Percentiles rank a stretch among this genome's conserved stretches.
Evolutionary conservation across 768 basidiomycete species (phyloP).

Genomic region (Lactarius vividus): DNA sequence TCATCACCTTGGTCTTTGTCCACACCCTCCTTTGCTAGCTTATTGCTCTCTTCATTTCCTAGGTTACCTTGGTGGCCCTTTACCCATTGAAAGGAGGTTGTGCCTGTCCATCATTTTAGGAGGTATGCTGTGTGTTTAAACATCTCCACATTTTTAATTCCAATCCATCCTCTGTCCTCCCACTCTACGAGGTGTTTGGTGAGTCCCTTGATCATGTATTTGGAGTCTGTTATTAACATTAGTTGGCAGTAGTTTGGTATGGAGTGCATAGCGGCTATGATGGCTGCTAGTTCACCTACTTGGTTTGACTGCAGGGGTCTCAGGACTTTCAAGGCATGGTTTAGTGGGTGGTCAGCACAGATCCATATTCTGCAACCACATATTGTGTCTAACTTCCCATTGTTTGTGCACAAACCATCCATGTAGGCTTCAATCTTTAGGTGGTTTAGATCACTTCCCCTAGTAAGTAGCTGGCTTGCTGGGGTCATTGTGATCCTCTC

Average conservation of each 20-base stretch:
- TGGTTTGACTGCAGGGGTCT: background rate
- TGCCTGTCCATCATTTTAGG: background rate
- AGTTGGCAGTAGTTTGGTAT: accelerated
- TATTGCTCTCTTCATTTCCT: background rate
- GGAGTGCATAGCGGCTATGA: background rate
- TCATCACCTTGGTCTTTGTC: background rate
- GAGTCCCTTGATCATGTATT: background rate
- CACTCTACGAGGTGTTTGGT: background rate
- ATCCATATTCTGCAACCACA: no score
- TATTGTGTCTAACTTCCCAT: no score
- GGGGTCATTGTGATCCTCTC: no score
- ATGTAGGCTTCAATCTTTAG: no score
- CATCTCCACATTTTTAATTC: background rate
- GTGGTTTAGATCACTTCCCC: no score
- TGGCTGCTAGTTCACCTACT: background rate
- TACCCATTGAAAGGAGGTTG: background rate
- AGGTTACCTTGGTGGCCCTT: background rate
- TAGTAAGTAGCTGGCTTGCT: no score
- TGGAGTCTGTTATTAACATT: background rate
- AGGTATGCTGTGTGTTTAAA: slow-evolving; percentile 1
- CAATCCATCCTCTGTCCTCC: slow-evolving; percentile 10
- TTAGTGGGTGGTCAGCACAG: no score
- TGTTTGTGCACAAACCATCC: no score
- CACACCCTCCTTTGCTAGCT: background rate
- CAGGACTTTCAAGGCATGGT: no score